phyloP scores from a whole-genome alignment of 139 green algal species.

The Tetradesmus lagerheimii region DNA sequence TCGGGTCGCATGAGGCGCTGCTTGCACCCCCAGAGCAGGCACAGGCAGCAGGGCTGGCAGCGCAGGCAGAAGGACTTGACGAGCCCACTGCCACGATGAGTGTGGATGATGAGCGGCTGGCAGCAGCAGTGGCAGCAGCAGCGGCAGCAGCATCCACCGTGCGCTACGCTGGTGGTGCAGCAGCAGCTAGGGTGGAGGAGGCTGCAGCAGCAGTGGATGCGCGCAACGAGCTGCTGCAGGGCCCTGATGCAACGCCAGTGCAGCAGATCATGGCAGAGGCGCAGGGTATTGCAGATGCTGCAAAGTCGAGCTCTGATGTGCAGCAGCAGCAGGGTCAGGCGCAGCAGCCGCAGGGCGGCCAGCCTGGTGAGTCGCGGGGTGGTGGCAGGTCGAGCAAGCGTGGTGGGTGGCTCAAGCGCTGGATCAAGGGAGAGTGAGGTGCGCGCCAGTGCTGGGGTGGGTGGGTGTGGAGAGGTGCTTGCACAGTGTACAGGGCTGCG shows the following conservation, averaged over 20 bases:
- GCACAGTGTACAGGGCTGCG: neutral
- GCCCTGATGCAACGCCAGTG: neutral
- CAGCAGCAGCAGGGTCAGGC: neutral
- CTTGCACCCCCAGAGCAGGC: neutral
- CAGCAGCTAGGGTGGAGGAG: conserved; percentile 2
- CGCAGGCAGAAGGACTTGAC: neutral
- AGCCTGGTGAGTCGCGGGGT: neutral
- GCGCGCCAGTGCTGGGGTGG: no score
- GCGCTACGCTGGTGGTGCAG: neutral
- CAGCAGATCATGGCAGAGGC: conserved; percentile 15
- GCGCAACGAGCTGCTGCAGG: conserved; percentile 13
- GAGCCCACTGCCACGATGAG: neutral
- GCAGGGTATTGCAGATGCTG: neutral
- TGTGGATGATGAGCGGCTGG: neutral
- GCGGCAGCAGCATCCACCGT: conserved; percentile 14
- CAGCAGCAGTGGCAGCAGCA: conserved; percentile 3
- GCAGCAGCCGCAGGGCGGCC: neutral
- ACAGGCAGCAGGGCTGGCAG: neutral
- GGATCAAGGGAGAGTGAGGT: neutral
- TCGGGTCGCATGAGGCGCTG: conserved; percentile 15
- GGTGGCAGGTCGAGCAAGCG: neutral
- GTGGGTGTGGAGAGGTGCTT: neutral
- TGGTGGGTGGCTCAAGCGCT: neutral
- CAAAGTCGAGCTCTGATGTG: neutral
- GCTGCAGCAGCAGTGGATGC: neutral